Conservation (phyloP, 371 early-diverging fungal genomes). For the Batrachochytrium dendrobatidis region DNA sequence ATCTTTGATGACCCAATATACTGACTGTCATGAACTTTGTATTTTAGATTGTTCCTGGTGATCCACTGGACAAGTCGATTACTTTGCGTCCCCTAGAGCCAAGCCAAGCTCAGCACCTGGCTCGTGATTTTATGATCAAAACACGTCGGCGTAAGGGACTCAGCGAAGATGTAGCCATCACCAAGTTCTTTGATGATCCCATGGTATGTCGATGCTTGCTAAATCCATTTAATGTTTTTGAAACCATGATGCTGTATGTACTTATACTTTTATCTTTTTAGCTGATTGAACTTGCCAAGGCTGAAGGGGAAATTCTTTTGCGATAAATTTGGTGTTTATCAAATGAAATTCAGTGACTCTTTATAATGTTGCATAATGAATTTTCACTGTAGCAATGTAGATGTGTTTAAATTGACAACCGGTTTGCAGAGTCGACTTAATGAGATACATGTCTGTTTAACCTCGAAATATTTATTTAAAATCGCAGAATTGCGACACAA, state of each 20-base stretch:
- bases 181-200: slow-evolving; percentile 93
- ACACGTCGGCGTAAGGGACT: slow-evolving; percentile 88
- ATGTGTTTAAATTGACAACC: too few relatives aligned
- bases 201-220: slow-evolving; percentile 37
- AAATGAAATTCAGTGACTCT: background rate
- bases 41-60: slow-evolving; percentile 81
- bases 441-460: too few relatives aligned
- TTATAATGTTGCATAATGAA: too few relatives aligned
- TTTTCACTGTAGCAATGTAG: too few relatives aligned
- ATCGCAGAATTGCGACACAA: background rate
- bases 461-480: too few relatives aligned
- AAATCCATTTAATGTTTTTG: background rate
- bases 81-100: slow-evolving; percentile 86
- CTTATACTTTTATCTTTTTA: background rate
- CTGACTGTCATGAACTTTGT: slow-evolving; percentile 9
- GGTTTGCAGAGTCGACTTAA: too few relatives aligned
- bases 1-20: too few relatives aligned
- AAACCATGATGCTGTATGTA: background rate
- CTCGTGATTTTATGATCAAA: slow-evolving; percentile 96
- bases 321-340: background rate
- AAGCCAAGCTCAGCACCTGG: slow-evolving; percentile 75
- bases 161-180: slow-evolving; percentile 87
- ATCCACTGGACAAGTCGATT: slow-evolving; percentile 86
- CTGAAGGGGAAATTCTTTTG: slow-evolving; percentile 21
- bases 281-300: slow-evolving; percentile 26